Percentiles rank a stretch among this genome's conserved stretches.
These are phyloP conservation scores for Epithemia pelagica DNA, from an alignment of 108 stramenopile species.

Conservation along the genomic window DNA sequence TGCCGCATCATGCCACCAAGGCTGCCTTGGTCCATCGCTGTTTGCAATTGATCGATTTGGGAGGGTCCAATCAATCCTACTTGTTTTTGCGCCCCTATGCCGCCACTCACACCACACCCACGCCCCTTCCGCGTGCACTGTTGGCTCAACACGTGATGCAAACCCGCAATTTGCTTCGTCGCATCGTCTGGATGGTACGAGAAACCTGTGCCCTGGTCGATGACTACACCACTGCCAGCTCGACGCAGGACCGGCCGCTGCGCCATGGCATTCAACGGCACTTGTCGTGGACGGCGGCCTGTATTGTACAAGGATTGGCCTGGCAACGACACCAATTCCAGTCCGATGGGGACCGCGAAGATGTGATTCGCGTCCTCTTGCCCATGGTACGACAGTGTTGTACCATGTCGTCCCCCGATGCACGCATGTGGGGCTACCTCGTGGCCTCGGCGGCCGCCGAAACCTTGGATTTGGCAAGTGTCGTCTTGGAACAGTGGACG, in stretches of 20 bases:
- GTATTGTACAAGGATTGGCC: slow-evolving; percentile 58
- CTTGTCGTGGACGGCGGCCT: slow-evolving; percentile 57
- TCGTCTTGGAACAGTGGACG: slow-evolving; percentile 3
- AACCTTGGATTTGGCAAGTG: slow-evolving; percentile 20
- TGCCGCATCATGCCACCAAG: slow-evolving; percentile 45
- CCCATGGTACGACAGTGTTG: slow-evolving; percentile 42
- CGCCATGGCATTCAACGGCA: slow-evolving; percentile 2
- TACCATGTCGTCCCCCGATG: neutral
- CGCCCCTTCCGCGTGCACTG: slow-evolving; percentile 14
- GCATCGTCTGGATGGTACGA: slow-evolving; percentile 28
- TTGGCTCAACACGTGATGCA: slow-evolving; percentile 35
- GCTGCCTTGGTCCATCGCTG: slow-evolving; percentile 32
- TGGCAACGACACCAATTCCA: slow-evolving; percentile 27
- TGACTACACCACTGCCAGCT: neutral
- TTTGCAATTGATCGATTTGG: slow-evolving; percentile 52
- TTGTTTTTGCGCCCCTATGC: slow-evolving; percentile 59
- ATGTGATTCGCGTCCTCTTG: slow-evolving; percentile 25
- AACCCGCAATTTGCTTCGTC: slow-evolving; percentile 31
- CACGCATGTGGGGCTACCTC: slow-evolving; percentile 30
- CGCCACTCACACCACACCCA: slow-evolving; percentile 6
- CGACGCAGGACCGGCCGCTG: neutral
- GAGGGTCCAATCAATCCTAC: slow-evolving; percentile 32
- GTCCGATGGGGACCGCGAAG: slow-evolving; percentile 33
- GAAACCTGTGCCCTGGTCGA: neutral
- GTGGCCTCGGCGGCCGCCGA: slow-evolving; percentile 37